Percentiles rank a stretch among this genome's conserved stretches.
Evolutionary conservation across 345 rosid genomes (phyloP).

Genomic region (Bretschneidera sinensis): DNA sequence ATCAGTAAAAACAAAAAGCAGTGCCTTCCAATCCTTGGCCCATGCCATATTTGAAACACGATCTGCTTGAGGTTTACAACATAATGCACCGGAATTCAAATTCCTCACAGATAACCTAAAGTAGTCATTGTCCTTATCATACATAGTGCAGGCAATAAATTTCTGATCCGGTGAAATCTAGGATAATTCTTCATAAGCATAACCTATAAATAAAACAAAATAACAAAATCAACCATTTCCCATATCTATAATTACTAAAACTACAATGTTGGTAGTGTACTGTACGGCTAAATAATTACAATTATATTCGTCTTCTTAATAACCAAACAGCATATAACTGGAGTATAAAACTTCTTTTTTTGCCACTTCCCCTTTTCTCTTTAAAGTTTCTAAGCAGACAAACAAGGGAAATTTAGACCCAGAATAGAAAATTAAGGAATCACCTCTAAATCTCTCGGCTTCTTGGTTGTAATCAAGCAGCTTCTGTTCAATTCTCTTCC

Average conservation of each 20-base stretch:
- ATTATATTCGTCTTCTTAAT: not conserved
- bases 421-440: not conserved
- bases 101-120: slow-evolving; percentile 78
- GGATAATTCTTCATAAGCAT: slow-evolving; percentile 90
- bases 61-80: slow-evolving; percentile 87
- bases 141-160: slow-evolving; percentile 96
- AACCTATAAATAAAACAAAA: slow-evolving; percentile 41
- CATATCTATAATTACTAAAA: not conserved
- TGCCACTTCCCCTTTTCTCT: no score
- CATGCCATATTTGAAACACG: slow-evolving; percentile 81
- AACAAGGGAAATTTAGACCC: no score
- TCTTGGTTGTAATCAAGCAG: slow-evolving; percentile 88
- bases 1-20: slow-evolving; percentile 87
- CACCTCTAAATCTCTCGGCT: slow-evolving; percentile 98
- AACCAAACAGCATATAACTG: not conserved
- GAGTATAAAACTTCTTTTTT: not conserved
- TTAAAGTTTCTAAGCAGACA: no score
- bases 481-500: slow-evolving; percentile 91
- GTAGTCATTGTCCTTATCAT: slow-evolving; percentile 87
- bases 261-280: no score
- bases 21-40: slow-evolving; percentile 81
- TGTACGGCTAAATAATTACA: not conserved
- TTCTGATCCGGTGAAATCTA: slow-evolving; percentile 88
- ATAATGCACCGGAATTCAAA: slow-evolving; percentile 82
- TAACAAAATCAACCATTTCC: not conserved